Base-by-base conservation (phyloP, 495 filamentous ascomycete genomes). In the Aspergillus funiculosus region DNA sequence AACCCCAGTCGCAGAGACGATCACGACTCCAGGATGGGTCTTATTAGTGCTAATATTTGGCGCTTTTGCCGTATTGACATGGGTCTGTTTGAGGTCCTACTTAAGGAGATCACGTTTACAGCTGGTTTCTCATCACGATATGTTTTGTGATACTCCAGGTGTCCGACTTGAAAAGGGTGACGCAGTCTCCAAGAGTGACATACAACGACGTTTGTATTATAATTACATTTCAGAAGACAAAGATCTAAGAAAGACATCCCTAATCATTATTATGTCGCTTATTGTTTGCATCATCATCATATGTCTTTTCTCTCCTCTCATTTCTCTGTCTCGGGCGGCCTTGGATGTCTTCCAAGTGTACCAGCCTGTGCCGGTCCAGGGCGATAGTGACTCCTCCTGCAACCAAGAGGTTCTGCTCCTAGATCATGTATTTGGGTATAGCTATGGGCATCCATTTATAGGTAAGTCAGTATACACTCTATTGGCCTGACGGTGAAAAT, bases 391-490 rank as follows among this genome's bases (percentile, higher is more conserved):
- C 26, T 55, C 54, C 48, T 64, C 59, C 26, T 87, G 84, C 54
- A 64, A 69, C 18, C 42, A 56, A 14, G 46, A 65, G 25, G 48
- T 77, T 3, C 36, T 78, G 22, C 61, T 94, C 28, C 88, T 94
- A 77, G 61, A 79, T 5, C 76, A 89, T 64, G 71, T 72, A 2
- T 95, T 94, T 66, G 86, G 72, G 1, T 81, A 63, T 48, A 90
- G 85, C 52, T 95, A 95, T 55, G 83, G 81, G 9, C 57, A 74
- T 9, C 89, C 89, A 0, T 95, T 85, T 50, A 75, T 91, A 53
- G 87, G 88, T 80, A 66, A 62, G 75, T 59, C n/a, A 11, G 20
- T 11, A 28, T 5, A n/a, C 4, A 6, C 8, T 41, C 29, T 14
- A 3, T 7, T 17, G 19, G 1, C 19, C 11, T 30, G 1, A 11